Evolutionary conservation across 2,329 filamentous ascomycete genomes (phyloP).

Genomic region (Diaporthe australafricana): DNA sequence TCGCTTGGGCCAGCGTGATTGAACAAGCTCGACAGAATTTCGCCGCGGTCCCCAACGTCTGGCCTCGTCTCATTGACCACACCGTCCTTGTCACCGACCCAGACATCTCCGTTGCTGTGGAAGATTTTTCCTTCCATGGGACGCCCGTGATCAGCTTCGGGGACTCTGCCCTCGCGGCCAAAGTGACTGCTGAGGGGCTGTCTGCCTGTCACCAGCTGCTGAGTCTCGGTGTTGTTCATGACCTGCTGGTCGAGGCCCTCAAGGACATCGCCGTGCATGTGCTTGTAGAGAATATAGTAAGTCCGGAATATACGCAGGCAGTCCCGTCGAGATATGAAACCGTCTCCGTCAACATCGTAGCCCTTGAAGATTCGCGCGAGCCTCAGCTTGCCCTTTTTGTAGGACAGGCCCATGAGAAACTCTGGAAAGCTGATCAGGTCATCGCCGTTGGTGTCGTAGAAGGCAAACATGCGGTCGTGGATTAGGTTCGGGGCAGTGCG

Average conservation of each 20-base stretch:
- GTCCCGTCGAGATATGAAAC: slow-evolving; percentile 85
- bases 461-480: slow-evolving; percentile 95
- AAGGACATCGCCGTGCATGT: slow-evolving; percentile 87
- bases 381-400: slow-evolving; percentile 75
- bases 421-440: slow-evolving; percentile 92
- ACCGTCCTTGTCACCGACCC: slow-evolving; percentile 67
- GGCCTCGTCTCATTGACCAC: slow-evolving; percentile 70
- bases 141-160: slow-evolving; percentile 70
- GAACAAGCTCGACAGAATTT: slow-evolving; percentile 68
- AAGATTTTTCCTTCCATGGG: slow-evolving; percentile 75
- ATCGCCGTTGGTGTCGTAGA: slow-evolving; percentile 93
- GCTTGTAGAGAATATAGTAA: slow-evolving; percentile 90
- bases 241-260: slow-evolving; percentile 83
- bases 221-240: slow-evolving; percentile 79
- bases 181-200: slow-evolving; percentile 82
- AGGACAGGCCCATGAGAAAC: slow-evolving; percentile 85
- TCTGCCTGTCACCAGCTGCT: slow-evolving; percentile 79
- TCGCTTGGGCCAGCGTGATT: slow-evolving; percentile 44
- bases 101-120: slow-evolving; percentile 71
- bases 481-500: slow-evolving; percentile 88
- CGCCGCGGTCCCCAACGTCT: slow-evolving; percentile 70
- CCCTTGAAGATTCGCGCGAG: slow-evolving; percentile 83
- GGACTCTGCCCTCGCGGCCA: slow-evolving; percentile 77
- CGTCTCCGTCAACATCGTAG: slow-evolving; percentile 91
- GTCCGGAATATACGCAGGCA: slow-evolving; percentile 92